A percentile compares a stretch with the other conserved stretches of the same genome.
Evolutionary conservation across 257 asterid genomes (phyloP).

Genomic region (Solanum sitiens): DNA sequence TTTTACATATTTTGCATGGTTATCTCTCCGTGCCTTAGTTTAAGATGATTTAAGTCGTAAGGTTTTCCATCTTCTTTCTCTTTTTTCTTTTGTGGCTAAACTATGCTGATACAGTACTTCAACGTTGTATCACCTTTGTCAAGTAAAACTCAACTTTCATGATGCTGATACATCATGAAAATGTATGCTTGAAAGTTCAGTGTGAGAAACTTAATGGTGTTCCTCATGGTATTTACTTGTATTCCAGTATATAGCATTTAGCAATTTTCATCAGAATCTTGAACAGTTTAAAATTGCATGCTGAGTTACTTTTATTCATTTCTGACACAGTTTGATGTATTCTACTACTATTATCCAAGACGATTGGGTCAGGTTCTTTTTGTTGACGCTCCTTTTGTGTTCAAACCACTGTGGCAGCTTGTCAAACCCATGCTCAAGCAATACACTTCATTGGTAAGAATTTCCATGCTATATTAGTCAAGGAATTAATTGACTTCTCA

Average conservation of each 20-base stretch:
- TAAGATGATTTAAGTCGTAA: neutral
- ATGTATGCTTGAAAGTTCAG: neutral
- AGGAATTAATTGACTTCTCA: neutral
- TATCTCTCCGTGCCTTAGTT: neutral
- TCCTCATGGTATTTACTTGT: neutral
- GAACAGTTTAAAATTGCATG: neutral
- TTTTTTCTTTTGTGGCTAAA: neutral
- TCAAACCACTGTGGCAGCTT: slow-evolving; percentile 87
- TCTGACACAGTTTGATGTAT: slow-evolving; percentile 66
- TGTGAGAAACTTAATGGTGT: neutral
- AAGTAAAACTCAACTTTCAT: neutral
- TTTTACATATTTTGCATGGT: neutral
- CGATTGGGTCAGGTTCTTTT: slow-evolving; percentile 72
- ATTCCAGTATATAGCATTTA: neutral
- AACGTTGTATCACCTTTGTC: neutral
- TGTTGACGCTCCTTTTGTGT: slow-evolving; percentile 85
- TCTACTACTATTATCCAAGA: slow-evolving; percentile 78
- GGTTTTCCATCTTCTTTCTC: neutral
- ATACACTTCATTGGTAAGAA: slow-evolving; percentile 78
- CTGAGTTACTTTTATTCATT: neutral
- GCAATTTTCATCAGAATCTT: neutral
- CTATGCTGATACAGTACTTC: neutral
- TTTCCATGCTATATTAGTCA: neutral
- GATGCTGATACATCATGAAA: neutral
- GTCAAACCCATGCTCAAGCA: slow-evolving; percentile 70